Percentiles rank a stretch among this genome's conserved stretches.
These are phyloP conservation scores for Nemania sp. DNA, from an alignment of 2,329 filamentous ascomycete genomes.

Conservation along the genomic window DNA sequence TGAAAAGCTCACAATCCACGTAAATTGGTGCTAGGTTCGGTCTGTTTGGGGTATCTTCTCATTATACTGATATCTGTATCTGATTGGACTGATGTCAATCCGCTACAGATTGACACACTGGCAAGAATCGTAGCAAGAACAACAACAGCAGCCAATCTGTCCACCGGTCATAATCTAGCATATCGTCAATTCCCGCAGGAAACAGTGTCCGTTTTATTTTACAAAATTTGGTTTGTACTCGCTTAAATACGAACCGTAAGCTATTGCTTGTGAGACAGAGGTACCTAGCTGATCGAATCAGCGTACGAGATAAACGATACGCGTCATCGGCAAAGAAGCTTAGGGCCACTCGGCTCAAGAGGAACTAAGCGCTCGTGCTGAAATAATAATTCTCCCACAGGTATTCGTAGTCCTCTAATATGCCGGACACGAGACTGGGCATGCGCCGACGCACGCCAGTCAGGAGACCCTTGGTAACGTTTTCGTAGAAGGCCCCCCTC, in stretches of 20 bases:
- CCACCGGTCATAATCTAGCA: not conserved
- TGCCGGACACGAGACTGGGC: constrained; percentile 78
- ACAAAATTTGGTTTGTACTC: constrained; percentile 1
- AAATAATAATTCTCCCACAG: constrained; percentile 99
- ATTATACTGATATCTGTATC: constrained; percentile 9
- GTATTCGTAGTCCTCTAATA: constrained; percentile 95
- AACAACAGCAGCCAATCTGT: not conserved
- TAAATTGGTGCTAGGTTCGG: not conserved
- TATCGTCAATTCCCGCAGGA: not conserved
- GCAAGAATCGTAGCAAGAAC: not conserved
- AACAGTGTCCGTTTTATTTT: constrained; percentile 8
- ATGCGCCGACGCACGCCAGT: constrained; percentile 74
- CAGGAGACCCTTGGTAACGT: constrained; percentile 78
- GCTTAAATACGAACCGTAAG: not conserved
- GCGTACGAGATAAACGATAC: not conserved
- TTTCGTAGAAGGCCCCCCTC: constrained; percentile 96
- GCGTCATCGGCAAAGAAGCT: not conserved
- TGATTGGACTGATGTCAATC: not conserved
- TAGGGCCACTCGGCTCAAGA: not conserved
- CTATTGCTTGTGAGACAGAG: not conserved
- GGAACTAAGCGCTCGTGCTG: constrained; percentile 52
- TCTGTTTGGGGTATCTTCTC: constrained; percentile 16
- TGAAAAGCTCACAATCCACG: not conserved
- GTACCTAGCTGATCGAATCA: not conserved
- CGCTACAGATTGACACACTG: not conserved